Base-by-base conservation (phyloP, 2,329 filamentous ascomycete genomes). In the Ophiocordyceps camponoti-saundersi region DNA sequence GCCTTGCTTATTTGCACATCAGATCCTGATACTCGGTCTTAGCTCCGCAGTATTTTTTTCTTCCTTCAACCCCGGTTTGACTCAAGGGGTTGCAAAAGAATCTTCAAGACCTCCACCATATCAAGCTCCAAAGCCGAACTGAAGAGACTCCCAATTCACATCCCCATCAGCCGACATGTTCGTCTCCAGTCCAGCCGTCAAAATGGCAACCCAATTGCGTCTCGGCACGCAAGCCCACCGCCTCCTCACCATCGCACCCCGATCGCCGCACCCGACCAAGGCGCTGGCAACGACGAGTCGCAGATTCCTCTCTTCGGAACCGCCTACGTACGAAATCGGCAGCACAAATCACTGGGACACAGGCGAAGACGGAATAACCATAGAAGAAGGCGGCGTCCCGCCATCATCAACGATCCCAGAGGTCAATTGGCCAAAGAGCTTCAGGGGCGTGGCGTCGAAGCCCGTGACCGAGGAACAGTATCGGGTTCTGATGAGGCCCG, bases 351-450 rank as follows among this genome's bases (percentile, higher is more conserved):
- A 20, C n/a, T 40, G 36, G 36, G 11, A n/a, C 4, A 20, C 7
- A 8, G 18, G 11, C 18, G 10, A 12, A 18, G 36, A 20, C n/a
- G 32, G 30, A 32, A 12, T 3, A 12, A 3, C 11, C 11, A 3
- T 10, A 15, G 32, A 15, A 15, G 32, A 13, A 3, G 32, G 32
- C 6, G 32, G 32, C 8, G 32, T 5, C 2, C 12, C 5, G 12
- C 6, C 32, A 2, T 4, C 32, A 5, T 26, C 26, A 5, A 3
- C 42, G 23, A 15, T 8, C n/a, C 16, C n/a, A 16, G 26, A 30
- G 2, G 67, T 78, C 50, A 82, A 94, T 71, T 95, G 89, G 89
- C 78, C 82, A 20, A 79, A 75, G 44, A 93, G 85, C 15, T 95
- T 82, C 69, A 80, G 90, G 62, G 85, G 86, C 13, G 75, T 95